A percentile compares a stretch with the other conserved stretches of the same genome.
Evolutionary conservation across 495 filamentous ascomycete genomes (phyloP).

Genomic region (Aspergillus ellipticus): DNA sequence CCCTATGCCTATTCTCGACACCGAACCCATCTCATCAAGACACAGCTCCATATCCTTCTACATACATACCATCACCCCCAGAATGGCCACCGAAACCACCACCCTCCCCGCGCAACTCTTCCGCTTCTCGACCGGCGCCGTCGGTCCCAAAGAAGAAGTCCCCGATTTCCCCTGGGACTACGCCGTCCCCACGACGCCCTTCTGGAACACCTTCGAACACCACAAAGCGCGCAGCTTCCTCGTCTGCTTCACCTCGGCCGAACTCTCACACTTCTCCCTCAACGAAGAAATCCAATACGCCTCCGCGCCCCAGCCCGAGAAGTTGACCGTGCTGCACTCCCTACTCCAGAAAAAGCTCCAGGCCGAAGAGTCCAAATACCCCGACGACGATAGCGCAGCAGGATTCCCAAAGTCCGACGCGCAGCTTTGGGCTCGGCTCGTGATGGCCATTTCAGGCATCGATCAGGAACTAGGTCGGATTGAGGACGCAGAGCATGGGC

Average conservation of each 20-base stretch:
- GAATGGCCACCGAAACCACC: too few relatives aligned
- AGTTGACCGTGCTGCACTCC: background rate
- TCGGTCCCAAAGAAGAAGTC: background rate
- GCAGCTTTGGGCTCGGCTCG: background rate
- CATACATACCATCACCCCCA: background rate
- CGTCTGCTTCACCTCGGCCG: background rate
- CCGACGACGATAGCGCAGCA: background rate
- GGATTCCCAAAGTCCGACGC: background rate
- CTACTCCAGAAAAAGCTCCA: background rate
- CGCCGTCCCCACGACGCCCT: background rate
- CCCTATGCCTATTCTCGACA: too few relatives aligned
- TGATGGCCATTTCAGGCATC: background rate
- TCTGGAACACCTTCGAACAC: background rate
- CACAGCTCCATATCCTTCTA: too few relatives aligned
- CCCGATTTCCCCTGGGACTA: background rate
- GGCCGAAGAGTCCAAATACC: background rate
- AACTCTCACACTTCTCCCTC: background rate
- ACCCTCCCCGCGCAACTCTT: background rate
- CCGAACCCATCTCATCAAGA: too few relatives aligned
- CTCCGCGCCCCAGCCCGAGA: background rate
- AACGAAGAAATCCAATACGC: background rate
- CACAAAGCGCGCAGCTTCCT: background rate
- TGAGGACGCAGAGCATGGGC: background rate
- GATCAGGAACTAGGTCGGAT: background rate
- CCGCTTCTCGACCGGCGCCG: background rate